Conservation (phyloP, 2,329 filamentous ascomycete genomes). For the Xylaria sp. region DNA sequence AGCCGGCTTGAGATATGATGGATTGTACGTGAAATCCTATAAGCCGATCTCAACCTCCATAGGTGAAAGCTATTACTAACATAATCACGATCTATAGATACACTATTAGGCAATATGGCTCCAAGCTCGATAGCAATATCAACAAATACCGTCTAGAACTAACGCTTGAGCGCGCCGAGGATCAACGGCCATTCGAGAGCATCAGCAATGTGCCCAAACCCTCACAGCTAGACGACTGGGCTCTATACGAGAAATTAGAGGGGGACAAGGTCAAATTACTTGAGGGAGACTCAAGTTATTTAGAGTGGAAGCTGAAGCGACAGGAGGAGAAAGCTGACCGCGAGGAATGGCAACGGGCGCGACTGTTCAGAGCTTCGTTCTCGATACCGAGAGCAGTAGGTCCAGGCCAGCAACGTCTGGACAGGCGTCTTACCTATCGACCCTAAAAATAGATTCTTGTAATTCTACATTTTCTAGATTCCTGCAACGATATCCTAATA, state of each 20-base stretch:
- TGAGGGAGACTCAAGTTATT: constrained; percentile 53
- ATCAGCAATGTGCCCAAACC: constrained; percentile 60
- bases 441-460: constrained; percentile 1
- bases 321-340: constrained; percentile 45
- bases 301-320: constrained; percentile 54
- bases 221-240: constrained; percentile 67
- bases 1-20: constrained; percentile 67
- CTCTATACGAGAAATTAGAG: constrained; percentile 60
- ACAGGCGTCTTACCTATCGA: constrained; percentile 6
- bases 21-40: constrained; percentile 57
- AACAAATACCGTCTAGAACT: constrained; percentile 58
- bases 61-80: constrained; percentile 13
- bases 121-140: constrained; percentile 53
- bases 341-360: constrained; percentile 42
- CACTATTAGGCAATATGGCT: constrained; percentile 59
- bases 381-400: not conserved
- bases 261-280: constrained; percentile 54
- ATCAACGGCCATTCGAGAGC: constrained; percentile 56
- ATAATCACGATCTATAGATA: constrained; percentile 54
- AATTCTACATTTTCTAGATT: not conserved
- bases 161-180: constrained; percentile 56
- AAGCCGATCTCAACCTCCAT: not conserved
- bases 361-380: constrained; percentile 35
- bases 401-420: constrained; percentile 3
- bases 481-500: constrained; percentile 4